A percentile compares a stretch with the other conserved stretches of the same genome.
Evolutionary conservation across 306 rosid species (phyloP).

Genomic region (Senna siamea): DNA sequence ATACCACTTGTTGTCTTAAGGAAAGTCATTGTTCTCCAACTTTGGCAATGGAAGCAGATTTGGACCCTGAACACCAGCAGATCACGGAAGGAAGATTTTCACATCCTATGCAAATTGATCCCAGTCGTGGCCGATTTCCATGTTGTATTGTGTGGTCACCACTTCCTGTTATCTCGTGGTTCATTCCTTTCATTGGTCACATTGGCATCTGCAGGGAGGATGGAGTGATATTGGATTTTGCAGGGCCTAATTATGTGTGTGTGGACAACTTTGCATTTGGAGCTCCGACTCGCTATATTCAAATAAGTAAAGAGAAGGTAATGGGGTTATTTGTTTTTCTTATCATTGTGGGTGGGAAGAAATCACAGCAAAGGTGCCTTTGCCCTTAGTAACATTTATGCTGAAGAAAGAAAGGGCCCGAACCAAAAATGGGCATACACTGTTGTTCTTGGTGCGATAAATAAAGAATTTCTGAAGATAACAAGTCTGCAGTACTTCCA

Average conservation of each 20-base stretch:
- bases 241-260: slow-evolving; percentile 90
- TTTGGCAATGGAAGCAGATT: slow-evolving; percentile 63
- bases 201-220: slow-evolving; percentile 96
- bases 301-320: slow-evolving; percentile 77
- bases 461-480: slow-evolving; percentile 26
- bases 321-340: not conserved
- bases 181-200: slow-evolving; percentile 93
- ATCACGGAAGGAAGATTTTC: slow-evolving; percentile 55
- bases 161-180: slow-evolving; percentile 92
- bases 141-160: slow-evolving; percentile 97
- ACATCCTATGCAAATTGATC: slow-evolving; percentile 70
- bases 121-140: slow-evolving; percentile 77
- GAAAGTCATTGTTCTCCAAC: slow-evolving; percentile 32
- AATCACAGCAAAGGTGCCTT: not conserved
- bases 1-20: slow-evolving; percentile 22
- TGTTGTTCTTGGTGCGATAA: slow-evolving; percentile 18
- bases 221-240: slow-evolving; percentile 94
- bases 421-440: slow-evolving; percentile 17
- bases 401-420: slow-evolving; percentile 15
- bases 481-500: not conserved
- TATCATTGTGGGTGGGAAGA: not conserved
- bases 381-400: slow-evolving; percentile 9
- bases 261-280: slow-evolving; percentile 92
- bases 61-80: slow-evolving; percentile 53
- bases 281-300: slow-evolving; percentile 77